Evolutionary conservation across 257 asterid genomes (phyloP).

Genomic region (Verbascum thapsus): DNA sequence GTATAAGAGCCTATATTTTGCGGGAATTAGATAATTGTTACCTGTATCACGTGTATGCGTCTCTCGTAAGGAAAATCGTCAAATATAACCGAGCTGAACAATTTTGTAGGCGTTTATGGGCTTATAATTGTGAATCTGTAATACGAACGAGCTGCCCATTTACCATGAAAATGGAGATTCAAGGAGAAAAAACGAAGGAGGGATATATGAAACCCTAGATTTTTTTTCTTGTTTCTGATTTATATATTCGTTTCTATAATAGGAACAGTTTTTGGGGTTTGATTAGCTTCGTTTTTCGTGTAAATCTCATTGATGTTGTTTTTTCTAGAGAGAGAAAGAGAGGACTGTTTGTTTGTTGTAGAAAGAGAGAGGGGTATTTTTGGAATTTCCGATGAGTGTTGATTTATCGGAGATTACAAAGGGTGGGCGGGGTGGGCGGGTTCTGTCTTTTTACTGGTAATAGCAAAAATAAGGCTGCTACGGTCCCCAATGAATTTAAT

Average conservation of each 20-base stretch:
- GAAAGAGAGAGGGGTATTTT: constrained; percentile 24
- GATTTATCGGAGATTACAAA: too few relatives aligned
- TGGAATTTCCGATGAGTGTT: too few relatives aligned
- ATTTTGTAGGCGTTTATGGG: too few relatives aligned
- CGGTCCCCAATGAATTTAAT: background rate
- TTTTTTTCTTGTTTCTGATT: background rate
- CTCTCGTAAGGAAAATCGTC: constrained; percentile 5
- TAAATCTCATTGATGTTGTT: constrained; percentile 13
- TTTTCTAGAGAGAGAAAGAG: too few relatives aligned
- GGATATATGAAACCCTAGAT: constrained; percentile 53
- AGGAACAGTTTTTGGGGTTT: too few relatives aligned
- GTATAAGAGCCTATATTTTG: background rate
- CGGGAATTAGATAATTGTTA: background rate
- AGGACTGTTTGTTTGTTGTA: too few relatives aligned
- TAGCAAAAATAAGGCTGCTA: background rate
- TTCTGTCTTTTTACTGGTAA: constrained; percentile 13
- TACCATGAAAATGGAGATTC: constrained; percentile 24
- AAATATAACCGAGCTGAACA: too few relatives aligned
- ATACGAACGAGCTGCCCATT: constrained; percentile 16
- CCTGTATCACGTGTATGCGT: constrained; percentile 28
- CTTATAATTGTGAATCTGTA: constrained; percentile 32
- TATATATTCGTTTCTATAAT: too few relatives aligned
- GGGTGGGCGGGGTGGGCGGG: too few relatives aligned
- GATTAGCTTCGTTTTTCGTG: constrained; percentile 34
- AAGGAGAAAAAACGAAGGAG: constrained; percentile 20